A percentile compares a stretch with the other conserved stretches of the same genome.
Evolutionary conservation across 208 protist genomes (phyloP).

Genomic region (Wallacemonas sp.): DNA sequence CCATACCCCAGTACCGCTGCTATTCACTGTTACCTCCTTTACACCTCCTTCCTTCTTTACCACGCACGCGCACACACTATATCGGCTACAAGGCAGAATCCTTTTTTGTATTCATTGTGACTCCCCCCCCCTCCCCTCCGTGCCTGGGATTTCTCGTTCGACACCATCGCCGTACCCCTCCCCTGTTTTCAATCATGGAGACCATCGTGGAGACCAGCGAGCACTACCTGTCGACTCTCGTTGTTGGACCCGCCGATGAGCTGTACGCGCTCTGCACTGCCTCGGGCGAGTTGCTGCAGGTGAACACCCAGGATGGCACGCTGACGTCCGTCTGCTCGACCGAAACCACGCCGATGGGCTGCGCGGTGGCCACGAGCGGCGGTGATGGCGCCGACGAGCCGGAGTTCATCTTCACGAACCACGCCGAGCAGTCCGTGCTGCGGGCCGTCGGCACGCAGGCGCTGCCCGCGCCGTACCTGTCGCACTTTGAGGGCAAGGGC

Average conservation of each 20-base stretch:
- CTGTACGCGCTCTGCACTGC: constrained; percentile 52
- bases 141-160: no score
- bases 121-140: no score
- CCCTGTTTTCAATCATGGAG: no score
- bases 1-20: no score
- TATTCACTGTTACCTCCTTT: no score
- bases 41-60: no score
- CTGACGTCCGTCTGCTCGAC: constrained; percentile 36
- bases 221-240: constrained; percentile 41
- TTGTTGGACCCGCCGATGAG: constrained; percentile 20
- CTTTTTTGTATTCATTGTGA: no score
- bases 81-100: no score
- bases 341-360: constrained; percentile 28
- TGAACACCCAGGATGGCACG: constrained; percentile 17
- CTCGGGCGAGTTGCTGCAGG: constrained; percentile 50
- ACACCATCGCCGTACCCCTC: no score
- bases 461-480: constrained; percentile 21
- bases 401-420: constrained; percentile 40
- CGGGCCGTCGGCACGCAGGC: background rate
- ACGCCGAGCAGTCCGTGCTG: constrained; percentile 35
- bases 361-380: constrained; percentile 22
- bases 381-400: constrained; percentile 29
- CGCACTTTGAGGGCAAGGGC: constrained; percentile 37
- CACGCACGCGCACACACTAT: no score
- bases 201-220: constrained; percentile 35